Conservation (phyloP, 495 filamentous ascomycete species). For the Neurospora terricola region DNA sequence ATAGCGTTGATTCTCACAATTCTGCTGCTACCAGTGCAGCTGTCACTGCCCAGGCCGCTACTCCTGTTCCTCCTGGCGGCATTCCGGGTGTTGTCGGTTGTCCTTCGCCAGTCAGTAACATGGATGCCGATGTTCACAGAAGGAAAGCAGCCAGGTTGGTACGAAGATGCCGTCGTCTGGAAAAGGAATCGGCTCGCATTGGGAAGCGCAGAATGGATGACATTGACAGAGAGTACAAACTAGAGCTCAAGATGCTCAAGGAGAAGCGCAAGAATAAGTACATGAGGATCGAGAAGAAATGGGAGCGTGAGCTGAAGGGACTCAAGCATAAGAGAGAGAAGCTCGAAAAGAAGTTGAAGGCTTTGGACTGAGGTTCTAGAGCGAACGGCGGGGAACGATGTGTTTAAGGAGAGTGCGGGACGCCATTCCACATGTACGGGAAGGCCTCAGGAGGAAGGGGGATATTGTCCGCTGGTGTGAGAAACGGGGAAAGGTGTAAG, state of each 20-base stretch:
- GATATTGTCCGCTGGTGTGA: not conserved
- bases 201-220: not conserved
- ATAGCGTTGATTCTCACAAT: not conserved
- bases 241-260: not conserved
- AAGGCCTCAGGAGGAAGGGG: not conserved
- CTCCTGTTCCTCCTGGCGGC: not conserved
- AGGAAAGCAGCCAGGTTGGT: not conserved
- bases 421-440: not conserved
- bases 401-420: not conserved
- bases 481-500: not conserved
- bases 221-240: not conserved
- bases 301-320: not conserved
- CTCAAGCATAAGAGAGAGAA: not conserved
- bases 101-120: not conserved
- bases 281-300: not conserved
- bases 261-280: not conserved
- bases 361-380: not conserved
- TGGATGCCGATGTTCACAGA: not conserved
- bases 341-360: not conserved
- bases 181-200: not conserved
- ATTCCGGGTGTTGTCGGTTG: not conserved
- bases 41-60: not conserved
- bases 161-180: not conserved
- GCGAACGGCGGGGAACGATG: not conserved
- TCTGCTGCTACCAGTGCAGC: not conserved